Percentiles rank a stretch among this genome's conserved stretches.
phyloP scores from a whole-genome alignment of 305 asterid species.

The Coffea humblotiana region DNA sequence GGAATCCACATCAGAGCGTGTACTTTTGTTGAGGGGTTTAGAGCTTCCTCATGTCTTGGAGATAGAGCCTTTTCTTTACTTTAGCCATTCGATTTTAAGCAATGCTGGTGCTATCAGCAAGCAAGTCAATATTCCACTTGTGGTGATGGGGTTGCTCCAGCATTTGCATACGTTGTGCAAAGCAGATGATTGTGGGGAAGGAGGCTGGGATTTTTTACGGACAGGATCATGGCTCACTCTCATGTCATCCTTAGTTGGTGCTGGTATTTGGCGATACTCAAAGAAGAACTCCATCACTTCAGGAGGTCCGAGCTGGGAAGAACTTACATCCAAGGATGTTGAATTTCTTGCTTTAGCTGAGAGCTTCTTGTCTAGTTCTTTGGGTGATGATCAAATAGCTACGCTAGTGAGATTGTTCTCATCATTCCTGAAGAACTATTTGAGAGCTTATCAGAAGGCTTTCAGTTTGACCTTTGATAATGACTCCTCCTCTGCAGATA shows the following conservation, averaged over 20 bases:
- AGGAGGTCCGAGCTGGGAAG: constrained; percentile 35
- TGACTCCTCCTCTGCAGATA: constrained; percentile 42
- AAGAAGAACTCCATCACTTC: constrained; percentile 36
- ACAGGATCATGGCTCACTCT: constrained; percentile 82
- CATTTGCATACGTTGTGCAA: constrained; percentile 48
- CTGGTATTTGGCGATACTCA: constrained; percentile 47
- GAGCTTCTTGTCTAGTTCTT: constrained; percentile 42
- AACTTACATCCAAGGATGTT: constrained; percentile 54
- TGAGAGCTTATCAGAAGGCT: constrained; percentile 72
- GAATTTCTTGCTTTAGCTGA: constrained; percentile 55
- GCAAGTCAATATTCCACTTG: constrained; percentile 41
- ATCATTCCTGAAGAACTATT: constrained; percentile 66
- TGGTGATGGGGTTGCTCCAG: constrained; percentile 62
- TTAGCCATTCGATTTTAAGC: constrained; percentile 57
- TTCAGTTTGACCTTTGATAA: constrained; percentile 49
- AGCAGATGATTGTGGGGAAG: constrained; percentile 51
- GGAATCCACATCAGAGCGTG: constrained; percentile 43
- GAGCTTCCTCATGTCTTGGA: constrained; percentile 47
- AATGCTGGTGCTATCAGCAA: constrained; percentile 35
- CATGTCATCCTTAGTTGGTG: constrained; percentile 58
- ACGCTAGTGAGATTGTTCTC: constrained; percentile 54
- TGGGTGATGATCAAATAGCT: constrained; percentile 51
- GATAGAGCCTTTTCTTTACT: constrained; percentile 56
- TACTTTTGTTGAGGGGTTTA: constrained; percentile 38
- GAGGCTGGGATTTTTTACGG: constrained; percentile 76